Conservation (phyloP, 23 red algal species). For the Gracilaria caudata region DNA sequence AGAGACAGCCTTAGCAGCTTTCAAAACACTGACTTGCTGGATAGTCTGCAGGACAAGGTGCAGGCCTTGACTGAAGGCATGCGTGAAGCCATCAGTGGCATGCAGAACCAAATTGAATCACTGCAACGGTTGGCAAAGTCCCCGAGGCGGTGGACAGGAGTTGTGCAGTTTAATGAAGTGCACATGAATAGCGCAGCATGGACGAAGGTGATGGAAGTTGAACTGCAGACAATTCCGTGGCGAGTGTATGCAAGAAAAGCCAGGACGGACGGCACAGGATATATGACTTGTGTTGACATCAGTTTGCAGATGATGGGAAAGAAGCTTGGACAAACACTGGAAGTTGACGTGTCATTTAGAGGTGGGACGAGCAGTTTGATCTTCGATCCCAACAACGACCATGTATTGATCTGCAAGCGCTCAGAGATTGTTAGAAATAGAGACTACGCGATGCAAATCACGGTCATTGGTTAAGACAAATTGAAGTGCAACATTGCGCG, state of each 20-base stretch:
- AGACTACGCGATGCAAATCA: constrained; percentile 69
- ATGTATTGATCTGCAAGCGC: constrained; percentile 42
- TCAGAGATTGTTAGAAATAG: constrained; percentile 69
- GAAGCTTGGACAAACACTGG: constrained; percentile 38
- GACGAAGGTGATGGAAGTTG: constrained; percentile 58
- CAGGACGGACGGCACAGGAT: constrained; percentile 57
- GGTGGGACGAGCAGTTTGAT: constrained; percentile 22
- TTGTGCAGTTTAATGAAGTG: constrained; percentile 54
- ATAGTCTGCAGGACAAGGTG: constrained; percentile 43
- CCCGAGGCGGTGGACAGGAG: constrained; percentile 64
- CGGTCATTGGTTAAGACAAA: constrained; percentile 44
- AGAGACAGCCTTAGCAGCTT: constrained; percentile 51
- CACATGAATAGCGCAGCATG: constrained; percentile 64
- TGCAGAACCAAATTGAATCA: constrained; percentile 47
- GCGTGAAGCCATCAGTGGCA: constrained; percentile 23
- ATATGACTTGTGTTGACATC: constrained; percentile 52
- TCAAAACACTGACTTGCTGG: constrained; percentile 53
- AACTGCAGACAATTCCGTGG: constrained; percentile 59
- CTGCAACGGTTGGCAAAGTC: constrained; percentile 41
- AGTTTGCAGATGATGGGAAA: constrained; percentile 70
- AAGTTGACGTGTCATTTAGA: constrained; percentile 68
- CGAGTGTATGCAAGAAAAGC: constrained; percentile 56
- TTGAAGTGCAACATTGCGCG: not conserved
- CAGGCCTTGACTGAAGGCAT: constrained; percentile 51
- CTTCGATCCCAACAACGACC: constrained; percentile 48